Base-by-base conservation (phyloP, 2,329 filamentous ascomycete species). In the Penicillium oxalicum region DNA sequence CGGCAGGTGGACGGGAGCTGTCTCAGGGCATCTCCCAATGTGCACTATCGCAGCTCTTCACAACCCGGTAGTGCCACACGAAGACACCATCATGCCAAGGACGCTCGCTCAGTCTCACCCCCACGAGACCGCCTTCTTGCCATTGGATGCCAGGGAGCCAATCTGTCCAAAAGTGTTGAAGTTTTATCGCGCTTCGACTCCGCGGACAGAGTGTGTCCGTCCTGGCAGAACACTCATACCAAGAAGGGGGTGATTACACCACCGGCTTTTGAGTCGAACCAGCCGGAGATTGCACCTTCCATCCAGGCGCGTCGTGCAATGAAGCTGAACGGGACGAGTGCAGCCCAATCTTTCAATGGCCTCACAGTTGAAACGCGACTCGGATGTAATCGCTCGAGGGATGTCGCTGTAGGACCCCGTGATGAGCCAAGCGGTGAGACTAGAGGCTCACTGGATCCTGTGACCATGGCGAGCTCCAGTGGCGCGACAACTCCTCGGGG, bases 231-330 rank as follows among this genome's bases (percentile, higher is more conserved):
- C 38, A 28, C 52, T 3, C 53, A 56, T 29, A 55, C 50, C 24
- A 56, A 57, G 40, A 50, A 26, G 13, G 25, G 56, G 26, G 50
- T 51, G 32, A 36, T 51, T 5, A 47, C 47, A 2, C 40, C 48
- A 1, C 44, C 49, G n/a, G 48, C 47, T n/a, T 44, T 49, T 2
- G 46, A 45, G 6, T 33, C 45, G 11, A 50, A 44, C 7, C 49
- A 44, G 36, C n/a, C 46, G 3, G 49, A 54, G 8, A 38, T 39
- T 7, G 50, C 56, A 1, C 50, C 65, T 5, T 67, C 69, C 4
- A 69, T 73, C 35, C 66, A 67, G 45, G 61, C 65, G 45, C 68
- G 71, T 40, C 67, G 70, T 24, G 63, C 65, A 28, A 53, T 67
- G 47, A 67, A 65, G 35, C 62, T 63, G 11, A 60, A 52, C 7